Percentiles rank a stretch among this genome's conserved stretches.
Evolutionary conservation across 2,329 filamentous ascomycete genomes (phyloP).

Genomic region (Colletotrichum lindemuthianum): DNA sequence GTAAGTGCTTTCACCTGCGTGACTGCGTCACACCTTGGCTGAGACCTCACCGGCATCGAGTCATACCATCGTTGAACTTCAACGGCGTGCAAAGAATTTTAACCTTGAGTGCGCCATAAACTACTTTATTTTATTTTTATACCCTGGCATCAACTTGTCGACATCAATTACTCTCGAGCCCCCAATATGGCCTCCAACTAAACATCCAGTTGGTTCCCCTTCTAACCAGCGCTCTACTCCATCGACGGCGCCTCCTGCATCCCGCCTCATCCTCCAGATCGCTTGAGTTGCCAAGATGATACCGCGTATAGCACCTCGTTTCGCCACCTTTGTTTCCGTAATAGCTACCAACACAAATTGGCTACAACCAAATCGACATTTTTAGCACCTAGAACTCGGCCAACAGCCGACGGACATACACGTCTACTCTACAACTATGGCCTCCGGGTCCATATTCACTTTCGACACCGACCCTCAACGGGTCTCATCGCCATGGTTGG

Average conservation of each 20-base stretch:
- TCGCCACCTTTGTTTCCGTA: slow-evolving; percentile 19
- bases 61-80: slow-evolving; percentile 14
- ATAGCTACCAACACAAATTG: slow-evolving; percentile 16
- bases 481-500: slow-evolving; percentile 91
- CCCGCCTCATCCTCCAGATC: not conserved
- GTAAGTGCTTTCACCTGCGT: not conserved
- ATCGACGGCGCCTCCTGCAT: slow-evolving; percentile 5
- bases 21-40: slow-evolving; percentile 29
- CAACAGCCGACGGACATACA: no score
- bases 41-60: slow-evolving; percentile 22
- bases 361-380: not conserved
- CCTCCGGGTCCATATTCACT: slow-evolving; percentile 96
- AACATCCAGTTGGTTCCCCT: slow-evolving; percentile 9
- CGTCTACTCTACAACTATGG: slow-evolving; percentile 63
- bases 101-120: not conserved
- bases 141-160: not conserved
- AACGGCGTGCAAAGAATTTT: slow-evolving; percentile 12
- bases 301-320: slow-evolving; percentile 34
- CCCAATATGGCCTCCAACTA: slow-evolving; percentile 28
- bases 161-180: not conserved
- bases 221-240: not conserved
- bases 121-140: not conserved
- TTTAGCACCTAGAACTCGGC: no score
- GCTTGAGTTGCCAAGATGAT: slow-evolving; percentile 29
- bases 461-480: slow-evolving; percentile 89